Conservation (phyloP, 352 stramenopile species). For the Phytophthora uliginosa region DNA sequence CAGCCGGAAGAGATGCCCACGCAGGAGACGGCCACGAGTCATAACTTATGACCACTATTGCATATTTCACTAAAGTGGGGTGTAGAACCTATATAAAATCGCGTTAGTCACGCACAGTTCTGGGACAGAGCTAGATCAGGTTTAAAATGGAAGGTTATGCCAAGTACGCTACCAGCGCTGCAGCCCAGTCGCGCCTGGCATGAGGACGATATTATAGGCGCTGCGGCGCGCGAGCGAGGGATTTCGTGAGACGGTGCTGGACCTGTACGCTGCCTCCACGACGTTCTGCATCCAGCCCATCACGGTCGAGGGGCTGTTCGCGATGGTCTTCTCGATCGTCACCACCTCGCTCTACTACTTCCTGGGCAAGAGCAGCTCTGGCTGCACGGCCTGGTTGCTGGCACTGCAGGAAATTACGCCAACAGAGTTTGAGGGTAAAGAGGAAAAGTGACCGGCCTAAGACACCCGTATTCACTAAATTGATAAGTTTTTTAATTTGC, state of each 20-base stretch:
- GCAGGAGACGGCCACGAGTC: no score
- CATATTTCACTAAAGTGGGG: no score
- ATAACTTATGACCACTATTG: no score
- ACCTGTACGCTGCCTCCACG: constrained; percentile 82
- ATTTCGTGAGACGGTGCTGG: constrained; percentile 69
- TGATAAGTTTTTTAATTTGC: no score
- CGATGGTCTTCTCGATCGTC: constrained; percentile 67
- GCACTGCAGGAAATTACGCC: no score
- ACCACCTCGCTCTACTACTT: constrained; percentile 81
- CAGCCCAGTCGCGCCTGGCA: neutral
- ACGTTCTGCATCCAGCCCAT: constrained; percentile 81
- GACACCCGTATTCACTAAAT: no score
- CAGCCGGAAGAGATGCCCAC: no score
- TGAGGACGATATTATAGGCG: constrained; percentile 18
- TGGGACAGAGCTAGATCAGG: neutral
- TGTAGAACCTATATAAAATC: no score
- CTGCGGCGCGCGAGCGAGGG: constrained; percentile 50
- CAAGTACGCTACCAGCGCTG: constrained; percentile 19
- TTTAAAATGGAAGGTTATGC: constrained; percentile 15
- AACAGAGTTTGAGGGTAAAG: no score
- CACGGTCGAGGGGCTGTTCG: constrained; percentile 84
- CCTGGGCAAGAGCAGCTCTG: constrained; percentile 48
- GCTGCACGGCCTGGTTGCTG: no score
- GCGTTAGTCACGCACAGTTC: no score
- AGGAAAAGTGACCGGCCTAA: no score